Conservation (phyloP, 75 land plant species). For the Picea sitchensis region DNA sequence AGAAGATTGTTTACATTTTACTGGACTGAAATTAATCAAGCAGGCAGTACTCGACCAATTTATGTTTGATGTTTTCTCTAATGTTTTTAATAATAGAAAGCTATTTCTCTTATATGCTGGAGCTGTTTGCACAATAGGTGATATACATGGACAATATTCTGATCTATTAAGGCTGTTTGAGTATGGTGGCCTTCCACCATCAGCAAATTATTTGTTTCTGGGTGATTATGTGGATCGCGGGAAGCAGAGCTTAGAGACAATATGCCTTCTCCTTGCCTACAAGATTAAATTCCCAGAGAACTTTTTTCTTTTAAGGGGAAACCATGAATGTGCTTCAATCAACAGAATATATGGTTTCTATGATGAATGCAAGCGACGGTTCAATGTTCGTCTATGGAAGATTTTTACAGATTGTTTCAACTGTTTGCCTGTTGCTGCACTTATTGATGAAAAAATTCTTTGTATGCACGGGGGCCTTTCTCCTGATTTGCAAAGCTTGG, state of each 20-base stretch:
- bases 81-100: no score
- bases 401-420: conserved; percentile 47
- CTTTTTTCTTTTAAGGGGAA: conserved; percentile 47
- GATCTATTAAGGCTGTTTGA: conserved; percentile 66
- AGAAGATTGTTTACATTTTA: no score
- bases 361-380: conserved; percentile 53
- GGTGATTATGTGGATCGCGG: conserved; percentile 76
- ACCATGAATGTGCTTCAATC: conserved; percentile 55
- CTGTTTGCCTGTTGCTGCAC: conserved; percentile 46
- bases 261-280: conserved; percentile 45
- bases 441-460: conserved; percentile 47
- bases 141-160: conserved; percentile 72
- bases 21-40: no score
- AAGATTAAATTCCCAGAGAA: conserved; percentile 51
- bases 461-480: conserved; percentile 64
- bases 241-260: conserved; percentile 66
- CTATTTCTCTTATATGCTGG: neutral
- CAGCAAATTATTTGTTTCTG: conserved; percentile 69
- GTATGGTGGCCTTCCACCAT: conserved; percentile 73
- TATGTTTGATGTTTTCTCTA: no score
- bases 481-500: conserved; percentile 40
- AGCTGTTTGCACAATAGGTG: conserved; percentile 33
- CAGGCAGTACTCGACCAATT: no score
- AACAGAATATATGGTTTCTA: conserved; percentile 51
- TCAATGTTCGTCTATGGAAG: conserved; percentile 54